Base-by-base conservation (phyloP, 1,284 basidiomycete genomes). In the Naganishia liquefaciens region DNA sequence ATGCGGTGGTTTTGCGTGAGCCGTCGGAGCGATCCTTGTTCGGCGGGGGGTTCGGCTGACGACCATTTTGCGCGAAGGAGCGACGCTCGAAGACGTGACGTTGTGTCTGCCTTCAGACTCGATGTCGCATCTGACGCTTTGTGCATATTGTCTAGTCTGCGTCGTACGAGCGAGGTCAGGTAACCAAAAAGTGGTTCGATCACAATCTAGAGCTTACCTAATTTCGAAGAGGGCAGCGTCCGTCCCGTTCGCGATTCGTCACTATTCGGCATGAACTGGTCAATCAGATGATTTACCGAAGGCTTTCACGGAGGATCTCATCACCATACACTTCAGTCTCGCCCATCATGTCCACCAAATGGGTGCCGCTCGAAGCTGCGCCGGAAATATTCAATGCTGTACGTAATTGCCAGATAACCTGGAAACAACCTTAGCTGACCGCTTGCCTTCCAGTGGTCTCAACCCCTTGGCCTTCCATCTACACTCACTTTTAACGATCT, bases 311-410 rank as follows among this genome's bases (percentile, higher is more conserved):
- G 10, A 37, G 33, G 33, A 37, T 37, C n/a, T n/a, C n/a, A n/a
- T n/a, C 33, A 4, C 4, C 3, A 25, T 15, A 44, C 17, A 33
- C 42, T 44, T 7, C n/a, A 7, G 23, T 5, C 21, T 1, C 2
- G n/a, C 5, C n/a, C 37, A 43, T 25, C 47, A 64, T 58, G 63
- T 58, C 64, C 25, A 63, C 73, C 19, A 79, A 79, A 64, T 90
- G 88, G 88, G 85, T 90, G 55, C 89, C 89, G 9, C 81, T 90
- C 13, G 89, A 90, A 78, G 86, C 87, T 64, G 88, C 87, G 69
- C 88, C 89, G 64, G 85, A 90, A 76, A 77, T 79, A 1, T 80
- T 79, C 72, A 79, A 78, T 69, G 73, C 73, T 27, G 77, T 77
- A 42, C 53, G 77, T 67, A 30, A n/a, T 46, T 19, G 17, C 6